Evolutionary conservation across 2,329 filamentous ascomycete species (phyloP).

Genomic region (Paecilomyces variotii): DNA sequence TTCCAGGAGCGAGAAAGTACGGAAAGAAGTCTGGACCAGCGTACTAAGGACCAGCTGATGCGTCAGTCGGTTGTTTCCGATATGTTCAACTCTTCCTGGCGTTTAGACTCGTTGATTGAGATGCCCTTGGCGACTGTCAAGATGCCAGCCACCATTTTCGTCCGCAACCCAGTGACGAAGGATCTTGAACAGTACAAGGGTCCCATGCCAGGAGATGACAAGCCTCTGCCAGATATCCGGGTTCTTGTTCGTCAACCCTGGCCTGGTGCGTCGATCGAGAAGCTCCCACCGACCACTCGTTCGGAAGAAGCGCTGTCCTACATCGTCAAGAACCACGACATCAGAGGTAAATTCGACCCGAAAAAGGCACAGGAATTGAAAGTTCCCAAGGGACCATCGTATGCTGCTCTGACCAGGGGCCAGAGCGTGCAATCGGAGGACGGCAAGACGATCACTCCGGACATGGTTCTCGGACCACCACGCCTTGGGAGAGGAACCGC

Average conservation of each 20-base stretch:
- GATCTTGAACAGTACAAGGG: slow-evolving; percentile 63
- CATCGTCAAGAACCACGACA: slow-evolving; percentile 66
- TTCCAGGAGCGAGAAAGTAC: slow-evolving; percentile 24
- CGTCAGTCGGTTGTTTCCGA: slow-evolving; percentile 58
- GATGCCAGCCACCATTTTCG: slow-evolving; percentile 62
- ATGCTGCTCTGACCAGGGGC: slow-evolving; percentile 54
- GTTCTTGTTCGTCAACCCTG: slow-evolving; percentile 71
- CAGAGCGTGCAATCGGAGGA: slow-evolving; percentile 54
- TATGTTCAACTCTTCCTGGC: slow-evolving; percentile 76
- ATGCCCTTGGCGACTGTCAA: slow-evolving; percentile 58
- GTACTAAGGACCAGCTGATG: slow-evolving; percentile 40
- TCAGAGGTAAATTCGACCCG: slow-evolving; percentile 73
- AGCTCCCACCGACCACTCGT: slow-evolving; percentile 61
- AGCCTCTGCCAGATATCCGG: slow-evolving; percentile 53
- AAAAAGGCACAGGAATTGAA: slow-evolving; percentile 57
- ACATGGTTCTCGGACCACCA: slow-evolving; percentile 70
- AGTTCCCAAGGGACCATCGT: slow-evolving; percentile 54
- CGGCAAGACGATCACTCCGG: slow-evolving; percentile 66
- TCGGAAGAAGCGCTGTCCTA: slow-evolving; percentile 70
- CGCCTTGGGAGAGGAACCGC: slow-evolving; percentile 66
- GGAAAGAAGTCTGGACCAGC: slow-evolving; percentile 10
- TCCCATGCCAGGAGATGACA: slow-evolving; percentile 49
- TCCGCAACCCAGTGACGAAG: slow-evolving; percentile 54
- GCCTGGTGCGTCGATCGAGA: slow-evolving; percentile 59
- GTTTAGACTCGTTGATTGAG: slow-evolving; percentile 60